Conservation (phyloP, 306 rosid species). For the Medicago ruthenica region DNA sequence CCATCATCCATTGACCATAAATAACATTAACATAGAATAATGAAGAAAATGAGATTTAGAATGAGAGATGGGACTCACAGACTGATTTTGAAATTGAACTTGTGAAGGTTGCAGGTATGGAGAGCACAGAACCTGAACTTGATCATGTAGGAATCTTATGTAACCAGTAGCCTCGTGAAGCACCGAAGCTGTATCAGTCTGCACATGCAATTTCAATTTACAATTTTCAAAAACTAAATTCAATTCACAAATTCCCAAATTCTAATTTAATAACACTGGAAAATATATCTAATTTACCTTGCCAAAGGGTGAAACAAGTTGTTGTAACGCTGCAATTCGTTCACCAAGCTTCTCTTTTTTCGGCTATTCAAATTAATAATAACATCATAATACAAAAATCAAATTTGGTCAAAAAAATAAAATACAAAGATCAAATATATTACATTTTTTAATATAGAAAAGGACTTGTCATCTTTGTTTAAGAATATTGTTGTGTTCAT, state of each 20-base stretch:
- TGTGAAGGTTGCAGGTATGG: conserved; percentile 69
- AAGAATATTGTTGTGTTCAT: conserved; percentile 1
- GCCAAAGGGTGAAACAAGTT: conserved; percentile 95
- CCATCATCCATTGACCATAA: too few relatives aligned
- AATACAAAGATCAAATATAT: neutral
- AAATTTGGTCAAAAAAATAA: too few relatives aligned
- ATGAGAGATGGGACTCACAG: conserved; percentile 49
- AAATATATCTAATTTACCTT: conserved; percentile 54
- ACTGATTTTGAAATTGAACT: conserved; percentile 32
- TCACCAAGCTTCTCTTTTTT: conserved; percentile 89
- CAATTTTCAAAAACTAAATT: conserved; percentile 31
- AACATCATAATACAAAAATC: neutral
- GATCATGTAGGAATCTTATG: conserved; percentile 86
- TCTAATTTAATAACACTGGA: neutral
- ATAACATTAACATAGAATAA: neutral
- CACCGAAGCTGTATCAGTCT: conserved; percentile 97
- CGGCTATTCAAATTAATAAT: conserved; percentile 39
- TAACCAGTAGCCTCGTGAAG: conserved; percentile 95
- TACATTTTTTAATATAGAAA: conserved; percentile 9
- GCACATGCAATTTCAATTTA: conserved; percentile 46
- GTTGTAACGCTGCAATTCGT: conserved; percentile 77
- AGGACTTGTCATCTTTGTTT: neutral
- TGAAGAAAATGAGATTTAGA: conserved; percentile 20
- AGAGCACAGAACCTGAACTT: conserved; percentile 85
- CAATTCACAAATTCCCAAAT: neutral